Base-by-base conservation (phyloP, 169 alveolate species). In the Plasmodium yoelii region DNA sequence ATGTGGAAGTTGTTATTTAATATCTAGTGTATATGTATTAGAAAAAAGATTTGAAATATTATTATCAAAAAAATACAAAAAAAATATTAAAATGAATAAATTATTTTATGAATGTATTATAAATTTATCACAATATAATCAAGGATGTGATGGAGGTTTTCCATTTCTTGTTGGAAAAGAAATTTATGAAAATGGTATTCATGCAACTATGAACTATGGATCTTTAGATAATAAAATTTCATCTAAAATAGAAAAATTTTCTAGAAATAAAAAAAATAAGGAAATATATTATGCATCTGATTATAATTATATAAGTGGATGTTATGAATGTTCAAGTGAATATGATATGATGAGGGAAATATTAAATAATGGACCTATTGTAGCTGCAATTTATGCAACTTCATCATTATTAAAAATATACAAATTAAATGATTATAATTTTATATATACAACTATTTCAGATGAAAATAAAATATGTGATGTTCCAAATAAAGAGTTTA, bases 1-100 rank as follows among this genome's bases (percentile, higher is more conserved):
- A 28, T 98, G 99, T 87, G 99, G 99, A 18, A 97, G 98, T 42
- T 98, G 99, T 77, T 98, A 98, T 93, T 96, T 98, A 18, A 90
- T 96, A 61, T 88, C 99, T 19, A 93, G 98, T 46, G 92, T 95
- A 12, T 94, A 87, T 57, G 92, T 91, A 22, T 91, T 97, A 12
- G 97, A 95, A 68, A 96, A 96, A 51, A 86, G 99, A 44, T 67
- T 95, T 49, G 97, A 96, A 82, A 93, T 97, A 46, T 53, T 65
- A 61, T 87, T 96, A 59, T 88, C 88, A 19, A 95, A 94, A 68
- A 71, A 87, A 49, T 88, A 93, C 28, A 92, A 90, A 12, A 91
- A 91, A 24, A 92, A 73, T 44, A 63, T 89, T 0, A 69, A 91
- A 65, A 72, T 71, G n/a, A 87, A 73, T 34, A 68, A 67, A 24